Base-by-base conservation (phyloP, 192 early-diverging fungal genomes). In the Entomortierella parvispora region DNA sequence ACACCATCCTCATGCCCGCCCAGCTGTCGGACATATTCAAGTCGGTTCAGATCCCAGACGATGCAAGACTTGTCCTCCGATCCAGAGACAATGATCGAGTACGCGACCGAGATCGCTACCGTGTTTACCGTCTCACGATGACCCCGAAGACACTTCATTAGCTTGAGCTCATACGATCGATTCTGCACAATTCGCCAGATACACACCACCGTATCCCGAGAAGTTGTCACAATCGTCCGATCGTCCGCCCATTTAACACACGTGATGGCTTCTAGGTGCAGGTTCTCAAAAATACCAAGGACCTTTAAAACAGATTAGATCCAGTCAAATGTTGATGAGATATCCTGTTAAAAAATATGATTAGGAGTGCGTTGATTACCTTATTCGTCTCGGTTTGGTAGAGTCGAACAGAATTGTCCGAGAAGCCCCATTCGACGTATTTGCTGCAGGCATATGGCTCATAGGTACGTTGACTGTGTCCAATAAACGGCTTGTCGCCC, bases 351-450 rank as follows among this genome's bases (percentile, higher is more conserved):
- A 29, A 14, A 5, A 45, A 14, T 29, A 14, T 3, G 28, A 17
- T 11, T 31, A 20, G 29, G 55, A 26, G 4, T 26, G 29, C 23
- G 2, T 12, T 54, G 7, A 12, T 48, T 81, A 84, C 82, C 69
- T 86, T 87, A 64, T 77, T 81, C 10, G 77, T 81, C 2, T 90
- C 87, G 0, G 80, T 81, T 50, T 72, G 51, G 59, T 78, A 86
- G 17, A 90, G 45, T 34, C 89, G 83, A 15, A 89, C 62, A 66
- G 87, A 86, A 33, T 84, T 85, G 51, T 90, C 89, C 0, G 86
- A 69, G 62, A 74, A 90, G 14, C 88, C 88, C 89, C 89, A 90
- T 61, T 90, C 88, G 6, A 90, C 74, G 64, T 85, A 90, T 32
- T 80, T 77, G 79, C 80, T 53, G 81, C 80, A 42, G 72, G 83